These are phyloP conservation scores for Termitomyces sp. DNA, from an alignment of 768 basidiomycete species.

Conservation along the genomic window DNA sequence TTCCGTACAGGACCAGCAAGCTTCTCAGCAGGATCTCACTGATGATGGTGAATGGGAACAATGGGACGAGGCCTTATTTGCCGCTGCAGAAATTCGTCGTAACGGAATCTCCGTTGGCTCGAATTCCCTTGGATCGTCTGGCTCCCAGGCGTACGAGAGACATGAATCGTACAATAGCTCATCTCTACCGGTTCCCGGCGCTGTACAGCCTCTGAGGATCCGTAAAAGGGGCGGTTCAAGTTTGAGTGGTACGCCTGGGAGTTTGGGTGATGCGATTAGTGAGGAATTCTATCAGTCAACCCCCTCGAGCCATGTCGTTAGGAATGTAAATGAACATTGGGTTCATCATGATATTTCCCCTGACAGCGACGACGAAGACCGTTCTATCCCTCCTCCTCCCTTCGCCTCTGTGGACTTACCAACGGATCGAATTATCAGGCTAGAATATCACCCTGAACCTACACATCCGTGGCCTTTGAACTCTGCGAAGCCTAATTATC, in stretches of 20 bases:
- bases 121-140: conserved; percentile 4
- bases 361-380: conserved; percentile 17
- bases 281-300: background rate
- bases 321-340: conserved; percentile 2
- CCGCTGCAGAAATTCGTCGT: conserved; percentile 19
- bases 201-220: conserved; percentile 29
- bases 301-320: background rate
- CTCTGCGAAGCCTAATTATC: conserved; percentile 11
- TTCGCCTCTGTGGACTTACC: conserved; percentile 30
- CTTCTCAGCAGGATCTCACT: background rate
- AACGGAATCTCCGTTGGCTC: background rate
- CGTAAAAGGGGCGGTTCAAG: conserved; percentile 21
- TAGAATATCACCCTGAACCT: conserved; percentile 18
- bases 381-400: conserved; percentile 30
- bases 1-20: conserved; percentile 26
- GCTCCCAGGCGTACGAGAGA: conserved; percentile 1
- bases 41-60: conserved; percentile 43
- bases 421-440: conserved; percentile 26
- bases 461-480: conserved; percentile 17
- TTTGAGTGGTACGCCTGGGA: conserved; percentile 5
- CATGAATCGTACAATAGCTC: background rate
- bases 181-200: conserved; percentile 5
- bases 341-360: conserved; percentile 6
- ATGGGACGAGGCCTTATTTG: conserved; percentile 39
- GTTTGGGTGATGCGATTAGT: background rate